Conservation (phyloP, 2,329 filamentous ascomycete species). For the Calonectria montana region DNA sequence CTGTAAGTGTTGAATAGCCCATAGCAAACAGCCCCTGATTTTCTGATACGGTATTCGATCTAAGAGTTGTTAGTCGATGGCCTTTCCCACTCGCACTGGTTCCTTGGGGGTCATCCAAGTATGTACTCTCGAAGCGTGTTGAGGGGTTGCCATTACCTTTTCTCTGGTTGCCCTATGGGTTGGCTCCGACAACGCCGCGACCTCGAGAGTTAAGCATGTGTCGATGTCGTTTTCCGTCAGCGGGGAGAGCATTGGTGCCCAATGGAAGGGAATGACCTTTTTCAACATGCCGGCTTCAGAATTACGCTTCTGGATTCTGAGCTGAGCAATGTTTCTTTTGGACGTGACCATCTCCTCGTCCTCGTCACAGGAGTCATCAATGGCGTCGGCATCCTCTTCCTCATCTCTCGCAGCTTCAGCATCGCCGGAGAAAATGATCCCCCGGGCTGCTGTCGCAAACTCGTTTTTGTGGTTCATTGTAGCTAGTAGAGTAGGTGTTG, state of each 20-base stretch:
- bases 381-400: constrained; percentile 45
- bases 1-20: constrained; percentile 80
- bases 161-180: constrained; percentile 63
- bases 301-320: constrained; percentile 51
- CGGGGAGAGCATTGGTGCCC: constrained; percentile 73
- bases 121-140: neutral
- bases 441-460: constrained; percentile 42
- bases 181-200: constrained; percentile 63
- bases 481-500: neutral
- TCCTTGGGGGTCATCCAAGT: neutral
- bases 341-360: constrained; percentile 50
- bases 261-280: constrained; percentile 65
- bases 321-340: constrained; percentile 54
- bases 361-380: constrained; percentile 54
- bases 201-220: constrained; percentile 66
- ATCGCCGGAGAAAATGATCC: constrained; percentile 41
- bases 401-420: constrained; percentile 20
- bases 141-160: constrained; percentile 58
- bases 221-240: constrained; percentile 75
- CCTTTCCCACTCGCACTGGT: neutral
- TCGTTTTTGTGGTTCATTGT: constrained; percentile 39
- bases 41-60: constrained; percentile 47
- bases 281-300: constrained; percentile 49
- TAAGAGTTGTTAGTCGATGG: constrained; percentile 23
- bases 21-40: constrained; percentile 72